These are phyloP conservation scores for Hanseniaspora jakobsenii DNA, from an alignment of 805 yeast genomes.

Conservation along the genomic window DNA sequence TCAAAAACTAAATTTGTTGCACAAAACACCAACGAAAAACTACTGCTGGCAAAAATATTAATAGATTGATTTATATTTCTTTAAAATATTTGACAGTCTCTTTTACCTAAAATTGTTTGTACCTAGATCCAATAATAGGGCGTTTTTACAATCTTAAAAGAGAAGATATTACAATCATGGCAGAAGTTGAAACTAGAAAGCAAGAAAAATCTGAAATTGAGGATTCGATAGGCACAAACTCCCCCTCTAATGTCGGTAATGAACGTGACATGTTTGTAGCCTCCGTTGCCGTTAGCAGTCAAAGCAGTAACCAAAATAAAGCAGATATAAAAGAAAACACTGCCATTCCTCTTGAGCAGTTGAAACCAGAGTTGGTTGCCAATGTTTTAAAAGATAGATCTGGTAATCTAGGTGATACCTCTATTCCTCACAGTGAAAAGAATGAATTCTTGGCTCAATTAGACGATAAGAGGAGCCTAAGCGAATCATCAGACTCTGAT, in stretches of 20 bases:
- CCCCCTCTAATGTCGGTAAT: not conserved
- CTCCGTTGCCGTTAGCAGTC: conserved; percentile 18
- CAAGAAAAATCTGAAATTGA: no score
- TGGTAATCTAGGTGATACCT: conserved; percentile 25
- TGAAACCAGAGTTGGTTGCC: conserved; percentile 21
- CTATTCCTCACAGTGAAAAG: conserved; percentile 21
- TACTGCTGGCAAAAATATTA: no score
- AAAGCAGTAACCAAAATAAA: conserved; percentile 23
- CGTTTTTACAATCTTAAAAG: no score
- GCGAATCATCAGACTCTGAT: not conserved
- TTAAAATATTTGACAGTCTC: no score
- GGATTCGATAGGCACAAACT: no score
- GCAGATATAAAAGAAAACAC: conserved; percentile 22
- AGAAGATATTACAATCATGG: no score
- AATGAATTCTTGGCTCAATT: conserved; percentile 17
- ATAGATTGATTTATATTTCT: no score
- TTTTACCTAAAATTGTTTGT: no score
- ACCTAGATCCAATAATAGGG: no score
- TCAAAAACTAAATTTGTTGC: no score
- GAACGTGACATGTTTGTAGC: conserved; percentile 20
- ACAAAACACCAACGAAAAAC: no score
- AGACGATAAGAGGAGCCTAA: conserved; percentile 17
- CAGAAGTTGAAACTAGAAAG: no score
- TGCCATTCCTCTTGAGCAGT: conserved; percentile 24
- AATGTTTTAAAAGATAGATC: conserved; percentile 24